Conservation (phyloP, 2,329 filamentous ascomycete species). For the Penicillium thymicola region DNA sequence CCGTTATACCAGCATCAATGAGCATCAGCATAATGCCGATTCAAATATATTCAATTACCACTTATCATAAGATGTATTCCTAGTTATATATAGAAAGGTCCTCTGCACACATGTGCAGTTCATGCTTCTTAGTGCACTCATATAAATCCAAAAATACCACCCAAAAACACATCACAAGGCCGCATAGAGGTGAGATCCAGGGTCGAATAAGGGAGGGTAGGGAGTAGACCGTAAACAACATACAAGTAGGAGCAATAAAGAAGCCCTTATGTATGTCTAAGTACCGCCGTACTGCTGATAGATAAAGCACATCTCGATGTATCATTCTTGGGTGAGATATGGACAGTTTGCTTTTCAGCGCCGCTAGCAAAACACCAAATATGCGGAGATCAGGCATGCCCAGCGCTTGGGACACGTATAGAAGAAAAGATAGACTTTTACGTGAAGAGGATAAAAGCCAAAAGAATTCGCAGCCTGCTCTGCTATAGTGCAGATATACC, state of each 20-base stretch:
- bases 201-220: not conserved
- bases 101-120: no score
- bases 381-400: no score
- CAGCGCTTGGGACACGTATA: not conserved
- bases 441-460: not conserved
- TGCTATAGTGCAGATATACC: not conserved
- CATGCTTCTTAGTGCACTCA: no score
- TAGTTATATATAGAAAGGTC: no score
- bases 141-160: no score
- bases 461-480: not conserved
- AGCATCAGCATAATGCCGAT: slow-evolving; percentile 27
- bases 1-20: slow-evolving; percentile 29
- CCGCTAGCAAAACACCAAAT: not conserved
- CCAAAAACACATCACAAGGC: no score
- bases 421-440: not conserved
- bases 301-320: not conserved
- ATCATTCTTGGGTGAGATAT: not conserved
- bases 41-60: slow-evolving; percentile 5
- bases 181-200: no score
- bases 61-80: not conserved
- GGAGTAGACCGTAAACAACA: not conserved
- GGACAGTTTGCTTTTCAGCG: not conserved
- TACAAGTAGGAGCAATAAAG: not conserved
- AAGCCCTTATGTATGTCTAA: not conserved
- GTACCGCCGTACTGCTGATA: not conserved